Conservation (phyloP, 768 basidiomycete genomes). For the Naganishia vaughanmartiniae region DNA sequence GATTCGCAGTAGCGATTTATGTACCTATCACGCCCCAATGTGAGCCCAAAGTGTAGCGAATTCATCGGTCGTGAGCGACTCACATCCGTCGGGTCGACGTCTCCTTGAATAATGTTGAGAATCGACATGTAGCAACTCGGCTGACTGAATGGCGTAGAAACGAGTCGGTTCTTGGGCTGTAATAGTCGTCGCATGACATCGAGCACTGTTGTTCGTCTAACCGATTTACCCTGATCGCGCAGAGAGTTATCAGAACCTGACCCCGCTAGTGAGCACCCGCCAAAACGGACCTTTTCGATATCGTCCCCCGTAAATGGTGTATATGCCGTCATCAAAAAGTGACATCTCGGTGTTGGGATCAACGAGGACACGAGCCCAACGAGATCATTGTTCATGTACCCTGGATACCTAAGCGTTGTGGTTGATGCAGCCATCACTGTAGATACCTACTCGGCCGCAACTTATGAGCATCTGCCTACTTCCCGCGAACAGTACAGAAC, state of each 20-base stretch:
- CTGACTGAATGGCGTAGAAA: constrained; percentile 63
- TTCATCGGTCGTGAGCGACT: constrained; percentile 37
- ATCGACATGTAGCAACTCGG: constrained; percentile 86
- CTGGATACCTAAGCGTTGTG: constrained; percentile 91
- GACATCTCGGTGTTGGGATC: constrained; percentile 94
- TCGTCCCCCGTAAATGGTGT: constrained; percentile 97
- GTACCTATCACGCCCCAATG: constrained; percentile 62
- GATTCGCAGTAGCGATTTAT: constrained; percentile 93
- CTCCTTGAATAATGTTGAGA: constrained; percentile 96
- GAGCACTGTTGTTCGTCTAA: constrained; percentile 90
- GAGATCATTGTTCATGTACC: constrained; percentile 99
- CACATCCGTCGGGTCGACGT: constrained; percentile 96
- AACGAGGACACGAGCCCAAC: constrained; percentile 94
- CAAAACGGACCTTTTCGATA: constrained; percentile 77
- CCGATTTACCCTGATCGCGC: constrained; percentile 76
- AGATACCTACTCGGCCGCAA: constrained; percentile 64
- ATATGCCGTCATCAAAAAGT: constrained; percentile 98
- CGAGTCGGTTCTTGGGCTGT: constrained; percentile 98
- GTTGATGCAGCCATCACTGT: constrained; percentile 98
- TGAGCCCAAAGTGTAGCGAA: no score
- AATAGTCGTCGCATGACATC: constrained; percentile 97
- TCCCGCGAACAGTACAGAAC: background rate
- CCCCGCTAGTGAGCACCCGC: background rate
- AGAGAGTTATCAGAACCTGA: background rate
- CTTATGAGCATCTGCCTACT: background rate